These are phyloP conservation scores for Wickerhamomyces kurtzmanii DNA, from an alignment of 805 yeast species.

Conservation along the genomic window DNA sequence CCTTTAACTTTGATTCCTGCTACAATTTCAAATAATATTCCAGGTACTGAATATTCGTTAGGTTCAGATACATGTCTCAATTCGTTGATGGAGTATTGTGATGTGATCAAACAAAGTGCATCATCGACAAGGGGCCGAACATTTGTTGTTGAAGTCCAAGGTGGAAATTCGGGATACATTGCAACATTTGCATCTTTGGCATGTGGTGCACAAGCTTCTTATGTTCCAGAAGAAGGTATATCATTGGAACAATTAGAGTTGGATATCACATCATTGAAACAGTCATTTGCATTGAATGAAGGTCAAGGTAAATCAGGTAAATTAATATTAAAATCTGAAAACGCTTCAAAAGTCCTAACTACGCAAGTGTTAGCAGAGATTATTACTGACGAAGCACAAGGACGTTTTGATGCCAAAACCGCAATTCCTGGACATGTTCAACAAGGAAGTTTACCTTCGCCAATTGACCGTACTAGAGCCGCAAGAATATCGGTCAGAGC, in stretches of 20 bases:
- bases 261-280: conserved; percentile 63
- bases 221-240: conserved; percentile 82
- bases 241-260: conserved; percentile 57
- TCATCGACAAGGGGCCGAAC: conserved; percentile 90
- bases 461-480: conserved; percentile 87
- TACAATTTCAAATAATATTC: conserved; percentile 94
- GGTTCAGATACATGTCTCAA: conserved; percentile 96
- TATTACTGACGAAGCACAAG: conserved; percentile 67
- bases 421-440: conserved; percentile 98
- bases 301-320: conserved; percentile 84
- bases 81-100: conserved; percentile 85
- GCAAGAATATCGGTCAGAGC: conserved; percentile 87
- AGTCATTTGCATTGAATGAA: conserved; percentile 58
- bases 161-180: conserved; percentile 92
- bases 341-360: conserved; percentile 73
- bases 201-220: conserved; percentile 86
- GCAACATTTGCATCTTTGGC: conserved; percentile 80
- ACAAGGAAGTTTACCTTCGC: conserved; percentile 93
- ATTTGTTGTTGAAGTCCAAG: conserved; percentile 96
- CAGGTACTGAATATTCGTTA: conserved; percentile 95
- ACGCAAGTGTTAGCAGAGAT: conserved; percentile 79
- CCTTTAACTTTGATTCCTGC: conserved; percentile 94
- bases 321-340: conserved; percentile 73
- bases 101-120: conserved; percentile 89
- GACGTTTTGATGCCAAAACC: conserved; percentile 80